phyloP scores from a whole-genome alignment of 1,284 basidiomycete species.

The Rhodotorula sp. region DNA sequence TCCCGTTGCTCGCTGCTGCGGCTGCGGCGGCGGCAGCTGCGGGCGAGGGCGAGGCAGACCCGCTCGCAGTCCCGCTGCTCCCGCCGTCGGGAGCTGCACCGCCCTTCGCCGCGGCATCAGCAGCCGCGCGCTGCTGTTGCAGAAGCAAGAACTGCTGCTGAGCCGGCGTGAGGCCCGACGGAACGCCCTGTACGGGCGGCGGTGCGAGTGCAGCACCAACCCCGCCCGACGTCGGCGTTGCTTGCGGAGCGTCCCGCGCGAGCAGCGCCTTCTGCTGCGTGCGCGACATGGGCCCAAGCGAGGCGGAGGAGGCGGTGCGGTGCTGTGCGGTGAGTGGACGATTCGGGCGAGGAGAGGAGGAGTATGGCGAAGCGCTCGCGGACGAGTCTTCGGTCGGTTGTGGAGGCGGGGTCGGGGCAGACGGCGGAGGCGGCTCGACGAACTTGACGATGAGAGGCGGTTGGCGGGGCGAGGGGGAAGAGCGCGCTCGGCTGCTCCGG shows the following conservation, averaged over 20 bases:
- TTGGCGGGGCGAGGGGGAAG: slow-evolving; percentile 20
- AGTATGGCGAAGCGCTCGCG: neutral
- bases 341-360: slow-evolving; percentile 6
- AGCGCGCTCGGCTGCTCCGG: neutral
- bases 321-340: slow-evolving; percentile 10
- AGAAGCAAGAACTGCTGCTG: slow-evolving; percentile 11
- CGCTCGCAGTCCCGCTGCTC: neutral
- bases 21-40: neutral
- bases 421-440: slow-evolving; percentile 21
- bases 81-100: neutral
- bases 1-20: slow-evolving; percentile 17
- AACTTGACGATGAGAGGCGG: slow-evolving; percentile 38
- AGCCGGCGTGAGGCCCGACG: slow-evolving; percentile 1
- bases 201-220: neutral
- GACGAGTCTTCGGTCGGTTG: neutral
- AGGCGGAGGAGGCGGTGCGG: slow-evolving; percentile 24
- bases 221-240: neutral
- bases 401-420: neutral
- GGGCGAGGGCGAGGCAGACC: slow-evolving; percentile 5
- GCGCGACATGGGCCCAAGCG: slow-evolving; percentile 33
- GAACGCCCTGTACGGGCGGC: neutral
- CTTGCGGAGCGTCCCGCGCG: slow-evolving; percentile 36
- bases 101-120: neutral
- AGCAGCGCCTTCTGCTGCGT: slow-evolving; percentile 43
- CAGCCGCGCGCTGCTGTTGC: slow-evolving; percentile 8